These are phyloP conservation scores for Suillus discolor DNA, from an alignment of 768 basidiomycete genomes.

Conservation along the genomic window DNA sequence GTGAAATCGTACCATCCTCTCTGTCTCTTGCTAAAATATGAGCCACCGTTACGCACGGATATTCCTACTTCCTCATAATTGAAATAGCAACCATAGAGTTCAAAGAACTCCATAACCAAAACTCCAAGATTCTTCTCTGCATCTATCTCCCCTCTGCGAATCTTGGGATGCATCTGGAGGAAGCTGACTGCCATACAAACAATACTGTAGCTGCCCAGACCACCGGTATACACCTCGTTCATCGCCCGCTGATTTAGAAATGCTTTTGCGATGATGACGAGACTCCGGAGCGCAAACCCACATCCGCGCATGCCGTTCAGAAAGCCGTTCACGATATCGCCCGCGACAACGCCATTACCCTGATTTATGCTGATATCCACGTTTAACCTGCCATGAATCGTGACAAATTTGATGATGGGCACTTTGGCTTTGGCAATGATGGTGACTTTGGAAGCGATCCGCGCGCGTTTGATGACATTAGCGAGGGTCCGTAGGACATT, in stretches of 20 bases:
- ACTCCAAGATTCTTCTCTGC: conserved; percentile 88
- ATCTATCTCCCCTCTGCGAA: conserved; percentile 85
- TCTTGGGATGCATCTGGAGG: conserved; percentile 96
- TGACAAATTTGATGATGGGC: conserved; percentile 95
- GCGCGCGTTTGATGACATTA: conserved; percentile 68
- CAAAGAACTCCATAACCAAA: conserved; percentile 96
- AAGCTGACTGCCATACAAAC: conserved; percentile 94
- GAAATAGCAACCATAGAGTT: conserved; percentile 91
- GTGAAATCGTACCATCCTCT: conserved; percentile 79
- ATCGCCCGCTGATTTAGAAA: conserved; percentile 88
- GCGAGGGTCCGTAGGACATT: conserved; percentile 78
- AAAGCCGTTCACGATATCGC: conserved; percentile 80
- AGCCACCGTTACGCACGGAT: conserved; percentile 84
- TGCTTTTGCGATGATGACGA: conserved; percentile 88
- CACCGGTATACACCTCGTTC: conserved; percentile 99
- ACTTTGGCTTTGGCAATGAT: conserved; percentile 94
- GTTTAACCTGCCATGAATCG: conserved; percentile 76
- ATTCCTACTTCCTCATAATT: conserved; percentile 91
- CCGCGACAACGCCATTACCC: conserved; percentile 78
- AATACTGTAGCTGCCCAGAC: conserved; percentile 91
- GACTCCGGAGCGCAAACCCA: conserved; percentile 72
- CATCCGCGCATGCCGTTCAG: conserved; percentile 58
- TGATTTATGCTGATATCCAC: conserved; percentile 97
- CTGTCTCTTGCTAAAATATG: conserved; percentile 81
- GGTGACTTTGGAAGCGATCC: conserved; percentile 78